Base-by-base conservation (phyloP, 441 rosid species). In the Pelargonium myrrhifolium region DNA sequence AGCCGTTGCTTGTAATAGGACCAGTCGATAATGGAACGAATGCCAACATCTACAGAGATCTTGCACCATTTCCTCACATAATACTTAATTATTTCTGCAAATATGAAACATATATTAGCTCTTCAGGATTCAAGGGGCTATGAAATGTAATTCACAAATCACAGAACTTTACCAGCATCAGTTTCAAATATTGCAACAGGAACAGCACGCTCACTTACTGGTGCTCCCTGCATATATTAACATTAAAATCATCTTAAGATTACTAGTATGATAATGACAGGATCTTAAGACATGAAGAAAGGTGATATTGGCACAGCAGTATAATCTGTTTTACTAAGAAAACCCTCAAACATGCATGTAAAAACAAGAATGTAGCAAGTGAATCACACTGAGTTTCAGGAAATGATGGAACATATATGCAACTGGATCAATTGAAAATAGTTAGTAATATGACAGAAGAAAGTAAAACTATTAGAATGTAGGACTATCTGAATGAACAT, bases 201-300 rank as follows among this genome's bases (percentile, higher is more conserved):
- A 79, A 94, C 87, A 77, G 99, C 99, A 72, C 99, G 98, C 77
- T 94, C 99, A 28, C 99, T 94, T 61, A 94, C 99, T 73, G 99
- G 94, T 59, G 95, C 83, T 68, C 98, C 99, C 99, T 92, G 86
- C 74, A 75, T 82, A 78, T 31, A 74, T 72, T 66, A 79, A 75
- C 74, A 71, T 76, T 68, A 37, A 37, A 64, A 64, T n/a, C 67
- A 53, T 72, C 17, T 63, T 66, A 14, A 43, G 24, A 73, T 18
- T 10, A 35, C 45, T 0, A 7, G 45, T 40, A 7, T 40, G 45
- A 40, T 40, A 40, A 40, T 40, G 45, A 55, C 51, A 37, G 37
- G 1, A 59, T 37, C 22, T 17, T 45, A 67, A n/a, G 58, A 17
- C 14, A 4, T 17, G 8, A 40, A 40, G 45, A 7, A 10, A 9